Base-by-base conservation (phyloP, 176 grass and related monocot species). In the Juncus inflexus region DNA sequence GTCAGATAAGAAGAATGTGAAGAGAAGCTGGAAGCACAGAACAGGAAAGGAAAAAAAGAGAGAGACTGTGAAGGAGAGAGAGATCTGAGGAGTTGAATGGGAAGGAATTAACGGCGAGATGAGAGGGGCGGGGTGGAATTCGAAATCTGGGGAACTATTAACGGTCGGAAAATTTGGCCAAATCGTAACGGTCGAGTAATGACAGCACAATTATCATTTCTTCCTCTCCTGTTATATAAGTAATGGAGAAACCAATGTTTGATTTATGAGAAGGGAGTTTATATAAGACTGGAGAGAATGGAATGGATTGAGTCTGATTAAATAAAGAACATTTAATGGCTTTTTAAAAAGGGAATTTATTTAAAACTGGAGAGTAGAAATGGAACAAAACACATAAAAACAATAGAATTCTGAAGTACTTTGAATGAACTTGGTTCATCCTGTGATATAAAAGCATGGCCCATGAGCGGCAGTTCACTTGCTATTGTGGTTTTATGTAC, bases 141-240 rank as follows among this genome's bases (percentile, higher is more conserved):
- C 50, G 40, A 53, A 55, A 52, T 61, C 19, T 35, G 58, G 15
- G 37, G 8, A 37, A 39, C 19, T 47, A 60, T 47, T 78, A 85
- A 90, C 82, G 82, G 86, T 81, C 82, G 74, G 74, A 55, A 15
- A n/a, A 38, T 58, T 61, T 73, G 50, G 52, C 47, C 50, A 66
- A 11, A 65, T 35, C 5, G 15, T 60, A 90, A 86, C 83, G 83
- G 75, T 76, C 87, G 79, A 19, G 50, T 72, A 63, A 40, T 19
- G 35, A 15, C 5, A n/a, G 52, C 10, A 13, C 4, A 15, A 28
- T 74, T 57, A 41, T 74, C 4, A 61, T 15, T 52, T 6, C 5
- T 60, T 62, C 0, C 42, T 50, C 45, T 74, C 56, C 42, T 50
- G 35, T 74, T 45, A 4, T 0, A 12, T 13, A 1, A 58, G 12